Evolutionary conservation across 2,329 filamentous ascomycete species (phyloP).

Genomic region (Curvularia sp.): DNA sequence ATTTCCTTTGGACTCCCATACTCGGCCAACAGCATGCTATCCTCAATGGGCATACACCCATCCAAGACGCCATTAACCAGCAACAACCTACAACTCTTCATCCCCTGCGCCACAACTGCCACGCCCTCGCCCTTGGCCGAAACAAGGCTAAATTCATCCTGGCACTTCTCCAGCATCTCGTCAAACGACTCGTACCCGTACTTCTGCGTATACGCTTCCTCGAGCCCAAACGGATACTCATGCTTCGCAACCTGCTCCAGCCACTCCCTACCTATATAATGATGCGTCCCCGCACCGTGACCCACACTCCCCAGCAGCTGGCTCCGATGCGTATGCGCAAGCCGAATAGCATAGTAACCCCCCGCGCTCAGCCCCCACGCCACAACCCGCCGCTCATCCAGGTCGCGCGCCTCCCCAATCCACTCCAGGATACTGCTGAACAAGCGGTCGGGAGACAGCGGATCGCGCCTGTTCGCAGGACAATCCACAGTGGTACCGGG

Average conservation of each 20-base stretch:
- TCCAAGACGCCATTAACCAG: constrained; percentile 65
- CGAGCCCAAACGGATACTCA: constrained; percentile 66
- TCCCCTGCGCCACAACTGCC: constrained; percentile 45
- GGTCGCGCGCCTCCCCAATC: constrained; percentile 53
- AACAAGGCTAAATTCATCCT: constrained; percentile 61
- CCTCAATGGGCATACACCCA: constrained; percentile 68
- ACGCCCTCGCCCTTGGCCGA: constrained; percentile 60
- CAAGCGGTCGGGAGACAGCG: constrained; percentile 59
- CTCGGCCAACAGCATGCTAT: constrained; percentile 61
- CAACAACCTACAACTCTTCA: constrained; percentile 57
- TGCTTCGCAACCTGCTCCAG: constrained; percentile 60
- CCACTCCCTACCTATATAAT: constrained; percentile 65
- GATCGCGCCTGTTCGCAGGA: constrained; percentile 58
- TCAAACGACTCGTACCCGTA: constrained; percentile 50
- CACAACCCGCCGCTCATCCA: constrained; percentile 58
- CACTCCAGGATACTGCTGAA: constrained; percentile 62
- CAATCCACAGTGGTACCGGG: constrained; percentile 63
- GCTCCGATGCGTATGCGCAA: constrained; percentile 64
- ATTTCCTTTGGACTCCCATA: constrained; percentile 62
- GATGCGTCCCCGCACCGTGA: constrained; percentile 63
- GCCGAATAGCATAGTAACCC: constrained; percentile 64
- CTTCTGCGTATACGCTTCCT: constrained; percentile 57
- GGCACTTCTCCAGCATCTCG: constrained; percentile 57
- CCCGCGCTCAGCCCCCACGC: constrained; percentile 66
- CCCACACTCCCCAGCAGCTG: constrained; percentile 59